A percentile compares a stretch with the other conserved stretches of the same genome.
These are phyloP conservation scores for Paramecium primaurelia DNA, from an alignment of 73 alveolate species.

Conservation along the genomic window DNA sequence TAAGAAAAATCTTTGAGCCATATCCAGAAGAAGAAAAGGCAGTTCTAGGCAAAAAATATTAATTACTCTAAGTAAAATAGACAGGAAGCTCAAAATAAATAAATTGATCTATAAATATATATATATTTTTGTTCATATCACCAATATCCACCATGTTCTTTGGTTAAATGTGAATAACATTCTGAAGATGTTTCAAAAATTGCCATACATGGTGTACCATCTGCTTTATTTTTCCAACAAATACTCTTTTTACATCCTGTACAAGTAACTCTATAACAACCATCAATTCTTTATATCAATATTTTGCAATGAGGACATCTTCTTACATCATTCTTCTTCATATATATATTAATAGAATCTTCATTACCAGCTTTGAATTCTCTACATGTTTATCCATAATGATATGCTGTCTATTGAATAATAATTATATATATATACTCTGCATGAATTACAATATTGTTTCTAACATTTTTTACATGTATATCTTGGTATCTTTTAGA, in stretches of 20 bases:
- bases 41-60: background rate
- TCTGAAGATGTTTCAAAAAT: conserved; percentile 43
- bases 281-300: conserved; percentile 54
- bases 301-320: conserved; percentile 56
- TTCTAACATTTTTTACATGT: background rate
- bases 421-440: background rate
- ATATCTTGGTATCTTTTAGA: background rate
- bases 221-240: conserved; percentile 57
- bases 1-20: conserved; percentile 36
- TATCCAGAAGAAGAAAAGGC: conserved; percentile 32
- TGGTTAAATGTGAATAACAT: conserved; percentile 54
- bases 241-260: conserved; percentile 51
- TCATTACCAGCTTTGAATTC: conserved; percentile 50
- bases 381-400: conserved; percentile 59
- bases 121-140: conserved; percentile 5
- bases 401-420: background rate
- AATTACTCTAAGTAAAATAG: background rate
- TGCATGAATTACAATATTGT: conserved; percentile 14
- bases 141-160: conserved; percentile 66
- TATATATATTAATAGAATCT: conserved; percentile 36
- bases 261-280: conserved; percentile 60
- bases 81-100: background rate
- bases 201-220: conserved; percentile 47
- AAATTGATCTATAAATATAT: background rate
- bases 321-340: conserved; percentile 58